Evolutionary conservation across 768 basidiomycete species (phyloP), one percentile per base, ranked within the genome.

Genomic region (Agrocybe chaxingu): DNA sequence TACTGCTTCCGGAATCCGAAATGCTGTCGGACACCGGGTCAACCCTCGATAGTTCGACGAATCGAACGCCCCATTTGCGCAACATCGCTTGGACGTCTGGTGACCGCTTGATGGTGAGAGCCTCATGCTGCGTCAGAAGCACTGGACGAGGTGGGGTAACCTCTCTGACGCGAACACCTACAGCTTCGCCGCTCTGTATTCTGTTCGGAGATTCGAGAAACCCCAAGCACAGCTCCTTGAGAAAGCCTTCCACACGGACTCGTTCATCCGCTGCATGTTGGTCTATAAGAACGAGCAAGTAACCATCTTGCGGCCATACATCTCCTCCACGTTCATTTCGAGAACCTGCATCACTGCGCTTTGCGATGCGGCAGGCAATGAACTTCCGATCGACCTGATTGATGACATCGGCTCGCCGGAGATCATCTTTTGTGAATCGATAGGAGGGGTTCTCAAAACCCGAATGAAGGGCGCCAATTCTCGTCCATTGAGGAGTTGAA

Each of bases 241-340:
- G 75, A 64, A 91, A 88, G 24, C 72, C 69, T 69, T 99, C 97
- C 51, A 98, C 91, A 16, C 95, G 84, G 40, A 98, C 73, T 16
- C 97, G 84, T 68, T 99, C 97, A 63, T 97, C 92, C n/a, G 95
- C 96, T 9, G 97, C 97, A 64, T 99, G 97, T 66, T 99, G 97
- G 71, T 99, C 97, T 42, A 99, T 77, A 45, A 98, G 76, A 31
- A 96, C 73, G 30, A 98, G 77, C 29, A 65, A 56, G 42, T 66
- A 56, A 43, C 48, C 47, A 36, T 51, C 44, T 39, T 46, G 31
- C 45, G 43, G 31, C 39, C 13, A 30, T 48, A 39, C 47, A 43
- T 47, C 56, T 42, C 43, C 39, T 33, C 39, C 24, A 5, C 24
- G 39, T 33, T 44, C 48, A 9, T 45, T 35, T 36, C 33, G 43